Conservation (phyloP, 2,329 filamentous ascomycete species). For the Epichloe glyceriae region DNA sequence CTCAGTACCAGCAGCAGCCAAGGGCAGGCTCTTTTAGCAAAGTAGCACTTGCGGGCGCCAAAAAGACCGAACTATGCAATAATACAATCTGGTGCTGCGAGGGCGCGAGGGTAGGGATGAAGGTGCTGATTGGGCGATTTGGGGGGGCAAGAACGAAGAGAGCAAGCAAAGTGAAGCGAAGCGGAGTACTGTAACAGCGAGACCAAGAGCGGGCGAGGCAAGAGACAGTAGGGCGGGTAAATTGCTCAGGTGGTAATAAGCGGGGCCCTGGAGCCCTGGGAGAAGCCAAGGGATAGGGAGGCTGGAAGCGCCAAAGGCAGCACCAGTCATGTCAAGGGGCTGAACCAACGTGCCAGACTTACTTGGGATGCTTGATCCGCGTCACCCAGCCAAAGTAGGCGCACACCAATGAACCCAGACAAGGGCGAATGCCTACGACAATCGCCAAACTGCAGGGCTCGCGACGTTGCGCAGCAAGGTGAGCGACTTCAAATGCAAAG, state of each 20-base stretch:
- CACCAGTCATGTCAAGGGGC: neutral
- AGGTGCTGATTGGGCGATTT: conserved; percentile 4
- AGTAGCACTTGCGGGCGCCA: neutral
- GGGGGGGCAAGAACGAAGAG: neutral
- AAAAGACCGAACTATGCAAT: neutral
- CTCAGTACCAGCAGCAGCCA: neutral
- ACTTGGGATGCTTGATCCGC: conserved; percentile 1
- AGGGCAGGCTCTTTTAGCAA: neutral
- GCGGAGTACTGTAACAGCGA: neutral
- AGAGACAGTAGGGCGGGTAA: neutral
- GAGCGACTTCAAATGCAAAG: neutral
- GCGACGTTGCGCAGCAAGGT: neutral
- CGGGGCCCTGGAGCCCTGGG: neutral
- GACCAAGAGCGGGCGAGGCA: neutral
- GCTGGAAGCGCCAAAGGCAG: neutral
- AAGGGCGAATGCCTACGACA: neutral
- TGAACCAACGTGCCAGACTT: neutral
- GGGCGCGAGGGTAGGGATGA: neutral
- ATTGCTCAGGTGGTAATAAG: neutral
- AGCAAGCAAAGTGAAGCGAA: neutral
- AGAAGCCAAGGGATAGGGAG: neutral
- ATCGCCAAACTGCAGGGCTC: neutral
- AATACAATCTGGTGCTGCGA: neutral
- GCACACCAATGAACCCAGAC: neutral
- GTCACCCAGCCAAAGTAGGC: conserved; percentile 1